phyloP scores from a whole-genome alignment of 306 rosid genomes.

The Trichosanthes cucumerina region DNA sequence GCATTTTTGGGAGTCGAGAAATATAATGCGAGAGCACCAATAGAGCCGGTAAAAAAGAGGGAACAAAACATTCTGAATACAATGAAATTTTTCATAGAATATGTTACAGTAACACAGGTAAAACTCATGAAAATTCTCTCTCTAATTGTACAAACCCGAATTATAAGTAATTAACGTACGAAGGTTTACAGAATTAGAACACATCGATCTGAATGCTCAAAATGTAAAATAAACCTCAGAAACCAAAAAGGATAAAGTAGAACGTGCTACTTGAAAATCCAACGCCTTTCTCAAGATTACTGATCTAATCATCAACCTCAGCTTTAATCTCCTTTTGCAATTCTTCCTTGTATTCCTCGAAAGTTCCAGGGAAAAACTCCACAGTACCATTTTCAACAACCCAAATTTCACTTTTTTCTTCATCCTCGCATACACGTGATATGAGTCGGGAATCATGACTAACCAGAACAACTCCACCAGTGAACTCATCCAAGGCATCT shows the following conservation, averaged over 20 bases:
- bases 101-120: neutral
- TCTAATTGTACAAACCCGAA: neutral
- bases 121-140: neutral
- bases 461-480: slow-evolving; percentile 64
- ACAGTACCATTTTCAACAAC: slow-evolving; percentile 63
- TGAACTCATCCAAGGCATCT: slow-evolving; percentile 56
- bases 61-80: neutral
- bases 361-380: slow-evolving; percentile 29
- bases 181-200: neutral
- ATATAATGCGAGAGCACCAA: neutral
- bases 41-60: neutral
- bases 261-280: neutral
- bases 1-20: neutral
- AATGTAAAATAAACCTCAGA: neutral
- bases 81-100: neutral
- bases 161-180: neutral
- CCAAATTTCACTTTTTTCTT: slow-evolving; percentile 74
- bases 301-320: slow-evolving; percentile 39
- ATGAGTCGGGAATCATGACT: slow-evolving; percentile 75
- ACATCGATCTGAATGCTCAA: neutral
- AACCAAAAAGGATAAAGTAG: slow-evolving; percentile 1
- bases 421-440: slow-evolving; percentile 61
- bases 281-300: neutral
- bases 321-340: slow-evolving; percentile 43
- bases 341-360: slow-evolving; percentile 46